Percentiles rank a stretch among this genome's conserved stretches.
These are phyloP conservation scores for Rhizopus delemar DNA, from an alignment of 371 early-diverging fungal genomes.

Conservation along the genomic window DNA sequence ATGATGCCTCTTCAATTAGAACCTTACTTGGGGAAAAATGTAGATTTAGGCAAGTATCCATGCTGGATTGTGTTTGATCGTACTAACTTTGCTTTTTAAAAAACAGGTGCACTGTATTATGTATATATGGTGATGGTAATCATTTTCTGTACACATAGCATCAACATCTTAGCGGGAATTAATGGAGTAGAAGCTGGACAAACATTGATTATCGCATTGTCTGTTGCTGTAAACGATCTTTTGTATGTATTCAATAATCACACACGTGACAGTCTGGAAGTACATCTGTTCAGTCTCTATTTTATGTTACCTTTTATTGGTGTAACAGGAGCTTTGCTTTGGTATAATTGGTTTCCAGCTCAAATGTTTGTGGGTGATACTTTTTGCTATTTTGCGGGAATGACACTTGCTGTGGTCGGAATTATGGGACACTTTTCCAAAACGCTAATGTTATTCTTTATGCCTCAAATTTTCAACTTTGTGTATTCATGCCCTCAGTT, in stretches of 20 bases:
- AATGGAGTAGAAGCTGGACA: conserved; percentile 98
- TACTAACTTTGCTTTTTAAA: not conserved
- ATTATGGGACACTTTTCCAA: conserved; percentile 93
- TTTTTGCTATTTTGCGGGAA: conserved; percentile 97
- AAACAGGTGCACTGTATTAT: conserved; percentile 85
- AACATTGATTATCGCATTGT: conserved; percentile 84
- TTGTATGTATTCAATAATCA: conserved; percentile 59
- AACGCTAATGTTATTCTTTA: conserved; percentile 89
- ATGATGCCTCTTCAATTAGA: conserved; percentile 85
- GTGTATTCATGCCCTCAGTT: conserved; percentile 93
- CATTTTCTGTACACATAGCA: conserved; percentile 95
- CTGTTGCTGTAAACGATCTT: conserved; percentile 80
- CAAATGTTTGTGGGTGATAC: conserved; percentile 97
- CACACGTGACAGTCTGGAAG: conserved; percentile 59
- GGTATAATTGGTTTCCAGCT: conserved; percentile 93
- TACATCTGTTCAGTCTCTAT: conserved; percentile 82
- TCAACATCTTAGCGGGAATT: conserved; percentile 98
- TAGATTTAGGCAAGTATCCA: conserved; percentile 76
- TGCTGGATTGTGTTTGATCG: not conserved
- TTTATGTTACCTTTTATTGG: conserved; percentile 91
- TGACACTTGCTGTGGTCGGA: conserved; percentile 95
- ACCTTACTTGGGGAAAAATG: conserved; percentile 63
- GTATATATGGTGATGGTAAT: conserved; percentile 85
- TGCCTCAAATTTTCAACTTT: conserved; percentile 97
- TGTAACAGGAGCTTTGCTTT: conserved; percentile 75